A percentile compares a stretch with the other conserved stretches of the same genome.
These are phyloP conservation scores for Beta corolliflora DNA, from an alignment of 179 eudicot species.

Conservation along the genomic window DNA sequence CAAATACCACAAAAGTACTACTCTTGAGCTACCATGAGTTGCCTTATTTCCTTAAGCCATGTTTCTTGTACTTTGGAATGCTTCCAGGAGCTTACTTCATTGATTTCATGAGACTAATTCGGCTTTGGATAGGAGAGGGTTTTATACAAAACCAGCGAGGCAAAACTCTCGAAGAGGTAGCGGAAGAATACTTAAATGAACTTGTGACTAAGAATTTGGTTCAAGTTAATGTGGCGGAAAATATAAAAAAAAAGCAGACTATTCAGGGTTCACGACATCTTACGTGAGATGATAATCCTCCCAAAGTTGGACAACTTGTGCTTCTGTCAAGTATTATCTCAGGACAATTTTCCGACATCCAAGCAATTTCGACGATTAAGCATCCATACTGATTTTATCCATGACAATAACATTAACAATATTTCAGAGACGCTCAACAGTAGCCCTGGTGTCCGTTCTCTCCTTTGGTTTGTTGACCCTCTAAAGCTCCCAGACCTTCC, in stretches of 20 bases:
- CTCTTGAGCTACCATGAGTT: too few relatives aligned
- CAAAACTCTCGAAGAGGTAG: neutral
- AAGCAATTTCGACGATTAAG: neutral
- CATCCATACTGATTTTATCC: neutral
- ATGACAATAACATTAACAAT: too few relatives aligned
- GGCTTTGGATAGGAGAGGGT: neutral
- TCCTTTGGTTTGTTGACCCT: neutral
- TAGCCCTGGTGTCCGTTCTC: neutral
- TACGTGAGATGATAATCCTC: neutral
- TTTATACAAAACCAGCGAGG: neutral
- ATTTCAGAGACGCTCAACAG: too few relatives aligned
- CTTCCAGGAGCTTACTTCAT: too few relatives aligned
- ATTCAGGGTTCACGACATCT: neutral
- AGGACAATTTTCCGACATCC: neutral
- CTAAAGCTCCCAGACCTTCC: neutral
- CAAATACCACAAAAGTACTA: neutral
- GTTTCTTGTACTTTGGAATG: too few relatives aligned
- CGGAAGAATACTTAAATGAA: neutral
- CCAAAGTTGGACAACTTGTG: neutral
- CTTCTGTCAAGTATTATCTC: neutral
- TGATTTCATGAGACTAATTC: neutral
- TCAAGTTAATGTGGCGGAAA: neutral
- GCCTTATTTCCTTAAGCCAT: too few relatives aligned
- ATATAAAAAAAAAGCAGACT: neutral
- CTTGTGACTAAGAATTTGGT: neutral